Evolutionary conservation across 139 green algal species (phyloP).

Genomic region (Chlorella sp.): DNA sequence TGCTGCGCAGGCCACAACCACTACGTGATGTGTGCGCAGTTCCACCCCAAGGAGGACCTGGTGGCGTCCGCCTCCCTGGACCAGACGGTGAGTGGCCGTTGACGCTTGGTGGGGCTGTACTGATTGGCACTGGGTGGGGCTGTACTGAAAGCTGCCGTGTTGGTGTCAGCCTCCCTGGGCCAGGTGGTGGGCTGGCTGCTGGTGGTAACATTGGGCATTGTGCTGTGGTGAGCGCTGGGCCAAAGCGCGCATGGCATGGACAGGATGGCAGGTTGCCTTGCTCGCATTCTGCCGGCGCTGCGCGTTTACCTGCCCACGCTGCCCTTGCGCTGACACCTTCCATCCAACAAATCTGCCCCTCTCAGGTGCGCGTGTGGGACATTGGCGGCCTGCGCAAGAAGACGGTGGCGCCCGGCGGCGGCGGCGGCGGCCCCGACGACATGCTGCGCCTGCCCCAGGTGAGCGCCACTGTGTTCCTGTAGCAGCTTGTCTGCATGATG

Average conservation of each 20-base stretch:
- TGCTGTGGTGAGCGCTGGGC: too few species aligned
- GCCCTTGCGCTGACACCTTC: too few species aligned
- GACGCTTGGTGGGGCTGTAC: too few species aligned
- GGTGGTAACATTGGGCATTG: too few species aligned
- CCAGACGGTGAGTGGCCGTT: constrained; percentile 62
- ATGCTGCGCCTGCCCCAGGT: constrained; percentile 81
- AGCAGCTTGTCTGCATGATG: too few species aligned
- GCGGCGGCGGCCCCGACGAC: constrained; percentile 65
- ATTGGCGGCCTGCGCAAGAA: constrained; percentile 97
- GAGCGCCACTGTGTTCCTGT: background rate
- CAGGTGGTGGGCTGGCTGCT: constrained; percentile 77
- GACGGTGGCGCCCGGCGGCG: constrained; percentile 77
- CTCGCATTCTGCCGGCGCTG: too few species aligned
- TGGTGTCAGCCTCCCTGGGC: constrained; percentile 45
- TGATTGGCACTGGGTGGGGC: too few species aligned
- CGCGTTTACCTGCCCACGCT: too few species aligned
- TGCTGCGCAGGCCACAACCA: constrained; percentile 93
- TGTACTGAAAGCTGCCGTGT: constrained; percentile 90
- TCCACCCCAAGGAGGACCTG: constrained; percentile 97
- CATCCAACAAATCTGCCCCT: too few species aligned
- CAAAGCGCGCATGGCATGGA: too few species aligned
- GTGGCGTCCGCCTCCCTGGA: constrained; percentile 50
- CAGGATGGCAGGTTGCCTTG: too few species aligned
- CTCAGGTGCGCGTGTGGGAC: constrained; percentile 99
- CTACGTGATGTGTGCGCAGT: constrained; percentile 99